Conservation (phyloP, 2,329 filamentous ascomycete species). For the Dactylellina leptospora region DNA sequence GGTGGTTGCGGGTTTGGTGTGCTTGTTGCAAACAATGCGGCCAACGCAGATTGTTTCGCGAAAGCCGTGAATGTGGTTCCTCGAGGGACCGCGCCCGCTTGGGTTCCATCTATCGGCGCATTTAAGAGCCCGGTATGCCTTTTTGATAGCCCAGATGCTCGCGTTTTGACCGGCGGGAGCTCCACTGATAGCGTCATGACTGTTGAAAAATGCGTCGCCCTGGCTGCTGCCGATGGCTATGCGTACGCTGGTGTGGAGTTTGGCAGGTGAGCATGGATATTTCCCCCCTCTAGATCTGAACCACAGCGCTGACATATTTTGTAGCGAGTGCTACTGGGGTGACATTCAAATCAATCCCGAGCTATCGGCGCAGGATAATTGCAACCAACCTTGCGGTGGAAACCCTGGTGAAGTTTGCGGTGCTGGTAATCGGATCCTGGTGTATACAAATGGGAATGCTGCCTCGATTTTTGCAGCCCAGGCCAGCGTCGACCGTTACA, state of each 20-base stretch:
- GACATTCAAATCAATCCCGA: not conserved
- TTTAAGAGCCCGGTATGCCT: conserved; percentile 11
- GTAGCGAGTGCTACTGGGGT: conserved; percentile 21
- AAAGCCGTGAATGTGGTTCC: conserved; percentile 17
- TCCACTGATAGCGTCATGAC: conserved; percentile 11
- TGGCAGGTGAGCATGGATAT: conserved; percentile 12
- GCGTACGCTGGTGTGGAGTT: conserved; percentile 12
- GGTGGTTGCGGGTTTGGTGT: conserved; percentile 16
- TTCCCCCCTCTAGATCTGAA: not conserved
- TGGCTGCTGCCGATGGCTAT: conserved; percentile 9
- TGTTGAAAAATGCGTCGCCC: conserved; percentile 15
- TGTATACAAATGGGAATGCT: conserved; percentile 1
- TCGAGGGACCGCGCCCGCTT: not conserved
- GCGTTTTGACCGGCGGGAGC: conserved; percentile 10
- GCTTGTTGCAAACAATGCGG: conserved; percentile 1
- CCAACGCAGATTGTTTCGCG: conserved; percentile 6
- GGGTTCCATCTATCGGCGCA: not conserved
- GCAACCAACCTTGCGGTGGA: conserved; percentile 14
- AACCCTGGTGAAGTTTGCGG: conserved; percentile 6
- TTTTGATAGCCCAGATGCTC: not conserved
- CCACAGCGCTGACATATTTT: not conserved
- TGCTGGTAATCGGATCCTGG: conserved; percentile 10
- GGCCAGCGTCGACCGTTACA: conserved; percentile 2
- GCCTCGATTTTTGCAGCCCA: not conserved
- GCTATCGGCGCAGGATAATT: conserved; percentile 9